Conservation (phyloP, 1,284 basidiomycete species). For the Trichosporon inkin region DNA sequence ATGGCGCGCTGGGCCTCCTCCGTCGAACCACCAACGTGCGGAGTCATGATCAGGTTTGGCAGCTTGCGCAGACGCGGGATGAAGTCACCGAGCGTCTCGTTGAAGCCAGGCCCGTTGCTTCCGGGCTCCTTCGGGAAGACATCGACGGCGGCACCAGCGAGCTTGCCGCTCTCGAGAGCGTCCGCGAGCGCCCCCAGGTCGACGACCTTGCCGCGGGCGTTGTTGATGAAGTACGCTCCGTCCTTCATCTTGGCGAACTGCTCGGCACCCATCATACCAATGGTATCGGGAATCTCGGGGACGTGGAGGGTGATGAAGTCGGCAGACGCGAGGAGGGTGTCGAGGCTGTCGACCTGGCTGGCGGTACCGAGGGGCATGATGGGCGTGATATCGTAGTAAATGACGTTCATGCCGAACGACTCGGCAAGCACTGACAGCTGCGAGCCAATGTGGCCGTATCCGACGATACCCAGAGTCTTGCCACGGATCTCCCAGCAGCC, state of each 20-base stretch:
- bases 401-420: slow-evolving; percentile 90
- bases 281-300: slow-evolving; percentile 93
- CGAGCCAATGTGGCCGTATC: slow-evolving; percentile 97
- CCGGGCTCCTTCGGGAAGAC: slow-evolving; percentile 93
- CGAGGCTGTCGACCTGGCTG: slow-evolving; percentile 77
- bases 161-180: slow-evolving; percentile 74
- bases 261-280: slow-evolving; percentile 77
- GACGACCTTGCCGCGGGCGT: slow-evolving; percentile 90
- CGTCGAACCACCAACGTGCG: slow-evolving; percentile 97
- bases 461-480: slow-evolving; percentile 96
- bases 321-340: slow-evolving; percentile 69
- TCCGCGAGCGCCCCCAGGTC: slow-evolving; percentile 87
- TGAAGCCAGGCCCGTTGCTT: slow-evolving; percentile 79
- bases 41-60: slow-evolving; percentile 89
- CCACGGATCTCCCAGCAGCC: slow-evolving; percentile 97
- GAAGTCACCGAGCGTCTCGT: slow-evolving; percentile 79
- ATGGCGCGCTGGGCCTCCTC: slow-evolving; percentile 99
- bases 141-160: slow-evolving; percentile 92
- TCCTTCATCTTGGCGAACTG: slow-evolving; percentile 90
- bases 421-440: slow-evolving; percentile 97
- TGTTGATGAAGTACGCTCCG: slow-evolving; percentile 95
- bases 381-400: slow-evolving; percentile 94
- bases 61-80: slow-evolving; percentile 66
- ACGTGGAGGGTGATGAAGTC: slow-evolving; percentile 98
- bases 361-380: slow-evolving; percentile 98